Conservation (phyloP, 164 flowering plant genomes). For the Paratinospora sagittata region DNA sequence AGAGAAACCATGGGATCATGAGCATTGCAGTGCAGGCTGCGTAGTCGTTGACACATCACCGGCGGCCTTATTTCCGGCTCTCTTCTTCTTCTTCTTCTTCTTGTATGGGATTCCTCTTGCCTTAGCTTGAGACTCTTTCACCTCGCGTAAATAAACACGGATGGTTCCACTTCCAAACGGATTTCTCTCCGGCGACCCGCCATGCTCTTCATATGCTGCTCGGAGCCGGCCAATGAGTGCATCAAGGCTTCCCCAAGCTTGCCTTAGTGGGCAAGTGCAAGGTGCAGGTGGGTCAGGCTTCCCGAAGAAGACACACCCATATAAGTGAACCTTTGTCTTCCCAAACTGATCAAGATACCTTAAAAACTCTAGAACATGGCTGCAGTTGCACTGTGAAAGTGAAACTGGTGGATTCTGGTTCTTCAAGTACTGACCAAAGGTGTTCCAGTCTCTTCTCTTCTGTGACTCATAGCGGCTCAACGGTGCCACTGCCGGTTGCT, state of each 20-base stretch:
- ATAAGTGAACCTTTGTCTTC: conserved; percentile 3
- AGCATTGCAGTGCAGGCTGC: neutral
- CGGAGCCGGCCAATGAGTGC: conserved; percentile 8
- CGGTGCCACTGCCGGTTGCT: neutral
- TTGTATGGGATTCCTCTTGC: neutral
- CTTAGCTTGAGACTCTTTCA: neutral
- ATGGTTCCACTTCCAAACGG: neutral
- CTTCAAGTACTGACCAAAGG: conserved; percentile 2
- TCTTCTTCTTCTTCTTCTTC: conserved; percentile 2
- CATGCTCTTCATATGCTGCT: neutral
- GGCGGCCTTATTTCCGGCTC: neutral
- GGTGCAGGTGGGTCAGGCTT: conserved; percentile 4
- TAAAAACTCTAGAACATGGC: conserved; percentile 3
- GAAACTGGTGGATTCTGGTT: conserved; percentile 4
- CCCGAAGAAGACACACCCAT: neutral
- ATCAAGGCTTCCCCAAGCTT: conserved; percentile 10
- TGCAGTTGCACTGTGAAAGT: neutral
- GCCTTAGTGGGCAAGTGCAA: conserved; percentile 4
- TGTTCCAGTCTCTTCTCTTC: conserved; percentile 8
- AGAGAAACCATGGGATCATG: neutral
- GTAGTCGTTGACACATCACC: neutral
- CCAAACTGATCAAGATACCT: conserved; percentile 5
- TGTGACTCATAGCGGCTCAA: conserved; percentile 1
- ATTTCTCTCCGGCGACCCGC: neutral
- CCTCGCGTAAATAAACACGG: neutral